phyloP scores from a whole-genome alignment of 148 eudicot species.

The Oxyria digyna region DNA sequence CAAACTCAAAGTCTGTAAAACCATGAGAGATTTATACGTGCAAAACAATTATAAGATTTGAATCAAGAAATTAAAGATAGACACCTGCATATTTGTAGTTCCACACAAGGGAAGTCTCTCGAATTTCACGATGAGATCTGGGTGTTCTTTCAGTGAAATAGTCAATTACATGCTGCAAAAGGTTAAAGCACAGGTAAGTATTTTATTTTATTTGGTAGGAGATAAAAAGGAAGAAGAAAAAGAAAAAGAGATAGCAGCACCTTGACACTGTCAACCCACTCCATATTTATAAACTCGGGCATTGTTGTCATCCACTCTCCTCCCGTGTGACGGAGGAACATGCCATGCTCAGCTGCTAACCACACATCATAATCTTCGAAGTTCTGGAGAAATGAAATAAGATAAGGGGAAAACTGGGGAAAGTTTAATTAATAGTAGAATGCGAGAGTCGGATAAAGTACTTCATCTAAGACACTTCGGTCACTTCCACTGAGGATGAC shows the following conservation, averaged over 20 bases:
- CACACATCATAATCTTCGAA: conserved; percentile 80
- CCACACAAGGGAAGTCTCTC: conserved; percentile 96
- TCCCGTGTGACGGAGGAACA: conserved; percentile 78
- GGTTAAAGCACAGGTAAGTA: too few species aligned
- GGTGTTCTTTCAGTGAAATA: conserved; percentile 95
- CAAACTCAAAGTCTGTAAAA: conserved; percentile 69
- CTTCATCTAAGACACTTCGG: conserved; percentile 64
- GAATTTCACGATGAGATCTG: conserved; percentile 85
- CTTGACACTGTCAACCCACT: conserved; percentile 89
- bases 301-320: conserved; percentile 98
- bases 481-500: conserved; percentile 95
- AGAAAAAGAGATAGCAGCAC: conserved; percentile 33
- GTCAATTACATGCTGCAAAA: conserved; percentile 85
- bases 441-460: conserved; percentile 13
- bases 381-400: conserved; percentile 36
- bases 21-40: neutral
- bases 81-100: conserved; percentile 94
- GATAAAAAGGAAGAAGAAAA: neutral
- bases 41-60: neutral
- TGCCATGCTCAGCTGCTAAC: conserved; percentile 98
- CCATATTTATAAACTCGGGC: conserved; percentile 96
- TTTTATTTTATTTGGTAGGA: too few species aligned
- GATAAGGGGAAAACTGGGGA: neutral
- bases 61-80: neutral
- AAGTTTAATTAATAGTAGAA: neutral